A percentile compares a stretch with the other conserved stretches of the same genome.
Evolutionary conservation across 768 basidiomycete genomes (phyloP).

Genomic region (Roridomyces roridus): DNA sequence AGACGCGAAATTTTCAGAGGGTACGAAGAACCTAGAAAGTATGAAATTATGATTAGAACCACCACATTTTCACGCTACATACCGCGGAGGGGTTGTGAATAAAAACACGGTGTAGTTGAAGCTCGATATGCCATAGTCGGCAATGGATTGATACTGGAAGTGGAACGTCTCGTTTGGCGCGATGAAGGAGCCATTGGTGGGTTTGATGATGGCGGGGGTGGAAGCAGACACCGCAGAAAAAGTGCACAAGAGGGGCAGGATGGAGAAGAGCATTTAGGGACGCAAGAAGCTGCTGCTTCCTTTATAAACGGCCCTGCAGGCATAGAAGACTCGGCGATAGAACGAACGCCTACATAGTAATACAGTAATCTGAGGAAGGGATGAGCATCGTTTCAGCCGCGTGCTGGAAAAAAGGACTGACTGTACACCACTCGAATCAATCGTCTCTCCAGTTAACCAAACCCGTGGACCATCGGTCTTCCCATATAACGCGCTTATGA

Average conservation of each 20-base stretch:
- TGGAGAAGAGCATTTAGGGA: neutral
- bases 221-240: neutral
- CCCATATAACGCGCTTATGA: conserved; percentile 93
- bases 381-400: neutral
- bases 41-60: neutral
- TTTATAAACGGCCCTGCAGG: too few relatives aligned
- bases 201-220: conserved; percentile 31
- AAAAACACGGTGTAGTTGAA: conserved; percentile 43
- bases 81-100: conserved; percentile 30
- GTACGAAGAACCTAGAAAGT: conserved; percentile 12
- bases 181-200: conserved; percentile 37
- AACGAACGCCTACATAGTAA: neutral
- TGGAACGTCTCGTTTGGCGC: conserved; percentile 38
- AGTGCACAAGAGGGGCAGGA: neutral
- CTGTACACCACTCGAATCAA: conserved; percentile 34
- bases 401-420: neutral
- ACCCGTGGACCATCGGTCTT: conserved; percentile 83
- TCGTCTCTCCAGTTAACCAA: conserved; percentile 88
- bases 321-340: neutral
- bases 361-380: conserved; percentile 1
- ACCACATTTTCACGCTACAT: neutral
- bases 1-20: conserved; percentile 30
- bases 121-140: conserved; percentile 42
- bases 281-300: neutral
- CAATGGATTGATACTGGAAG: conserved; percentile 38